Base-by-base conservation (phyloP, 495 filamentous ascomycete species). In the Aspergillus cristatus region DNA sequence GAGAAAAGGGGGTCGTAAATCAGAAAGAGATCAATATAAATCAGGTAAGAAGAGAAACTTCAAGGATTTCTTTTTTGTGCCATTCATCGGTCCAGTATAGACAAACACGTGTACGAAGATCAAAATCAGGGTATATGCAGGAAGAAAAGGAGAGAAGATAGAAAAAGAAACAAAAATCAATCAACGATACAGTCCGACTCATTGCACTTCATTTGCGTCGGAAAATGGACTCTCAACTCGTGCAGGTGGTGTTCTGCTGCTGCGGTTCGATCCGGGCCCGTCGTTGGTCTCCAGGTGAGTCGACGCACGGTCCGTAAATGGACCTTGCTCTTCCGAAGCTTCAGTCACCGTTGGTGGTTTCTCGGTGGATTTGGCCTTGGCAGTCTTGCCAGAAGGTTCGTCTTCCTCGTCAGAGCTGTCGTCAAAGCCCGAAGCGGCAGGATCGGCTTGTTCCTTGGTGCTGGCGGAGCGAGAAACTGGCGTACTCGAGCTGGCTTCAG, bases 181-280 rank as follows among this genome's bases (percentile, higher is more conserved):
- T 7, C 18, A 13, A n/a, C n/a, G n/a, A n/a, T n/a, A n/a, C n/a
- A n/a, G n/a, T n/a, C n/a, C n/a, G n/a, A n/a, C 37, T 47, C 72
- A 88, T 65, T 80, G 85, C 43, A 78, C 64, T 49, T 65, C 67
- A 35, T 71, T 71, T 20, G 51, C 54, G 34, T 70, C 67, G 22
- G 65, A 65, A 39, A 70, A 70, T 6, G 67, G 67, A 50, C 65
- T 67, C 30, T 60, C 47, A 18, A 59, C 60, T 14, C 56, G 56
- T 3, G 46, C 42, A 11, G 54, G 59, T 12, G 57, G 54, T 17
- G 46, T 41, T 25, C 47, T 48, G 40, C 37, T 55, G 41, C 34
- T 50, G 35, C 51, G 46, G 13, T 50, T 53, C 11, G 58, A 56
- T 32, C 45, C 45, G 22, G 51, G 36, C 29, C 50, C 46, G 14